Base-by-base conservation (phyloP, 352 stramenopile species). In the Pythium aristosporum region DNA sequence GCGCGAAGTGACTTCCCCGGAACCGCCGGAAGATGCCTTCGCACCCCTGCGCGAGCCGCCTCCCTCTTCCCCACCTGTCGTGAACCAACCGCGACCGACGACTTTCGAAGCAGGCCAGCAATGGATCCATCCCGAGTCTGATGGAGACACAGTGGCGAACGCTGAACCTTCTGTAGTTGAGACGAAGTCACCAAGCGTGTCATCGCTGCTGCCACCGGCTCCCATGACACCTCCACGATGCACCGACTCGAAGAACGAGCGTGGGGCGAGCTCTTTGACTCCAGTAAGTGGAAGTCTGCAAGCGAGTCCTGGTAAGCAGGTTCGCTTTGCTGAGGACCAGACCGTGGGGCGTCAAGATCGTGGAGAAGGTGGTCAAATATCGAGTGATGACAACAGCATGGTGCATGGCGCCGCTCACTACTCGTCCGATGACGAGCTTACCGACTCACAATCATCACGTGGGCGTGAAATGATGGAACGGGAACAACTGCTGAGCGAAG, bases 401-500 rank as follows among this genome's bases (percentile, higher is more conserved):
- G 11, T 46, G 13, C 8, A 37, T n/a, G 59, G 37, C 8, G 12
- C 21, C 30, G 23, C 25, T 48, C 10, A 61, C 11, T 21, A 28
- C 34, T 6, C 2, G 52, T 37, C 21, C 2, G 56, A 63, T 3
- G 9, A 34, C 5, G 34, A 62, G 15, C 34, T 67, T 10, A 28
- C 34, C 7, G 61, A 67, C 10, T 67, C 61, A 32, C 61, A 67
- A 25, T 62, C 61, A 5, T 67, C 61, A 1, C 36, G 50, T 0
- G 34, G 49, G 0, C 43, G 61, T 28, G 61, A 67, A 10, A 57
- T 61, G 11, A 52, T 28, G 9, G 21, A 61, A 18, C 41, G 13
- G 1, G 61, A 67, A n/a, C 21, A 57, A n/a, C 25, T 67, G 18
- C 46, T 67, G 61, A 43, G 36, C 23, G 61, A 62, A 16, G 61